Conservation (phyloP, 164 flowering plant species). For the Macadamia integrifolia region DNA sequence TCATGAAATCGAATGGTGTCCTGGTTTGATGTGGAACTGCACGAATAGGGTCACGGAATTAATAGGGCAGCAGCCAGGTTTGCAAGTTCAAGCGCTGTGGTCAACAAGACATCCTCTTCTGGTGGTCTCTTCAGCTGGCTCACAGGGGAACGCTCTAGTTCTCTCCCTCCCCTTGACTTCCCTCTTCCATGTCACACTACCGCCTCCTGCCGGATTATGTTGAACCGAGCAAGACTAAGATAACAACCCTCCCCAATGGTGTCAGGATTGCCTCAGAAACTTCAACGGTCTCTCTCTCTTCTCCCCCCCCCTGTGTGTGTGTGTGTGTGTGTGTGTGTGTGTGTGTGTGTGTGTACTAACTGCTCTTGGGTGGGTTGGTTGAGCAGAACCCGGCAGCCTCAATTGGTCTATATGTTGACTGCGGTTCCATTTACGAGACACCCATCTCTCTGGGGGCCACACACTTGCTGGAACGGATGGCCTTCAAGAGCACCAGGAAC, state of each 20-base stretch:
- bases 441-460: conserved; percentile 58
- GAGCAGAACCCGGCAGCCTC: conserved; percentile 74
- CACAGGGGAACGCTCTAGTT: conserved; percentile 44
- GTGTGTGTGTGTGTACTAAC: not conserved
- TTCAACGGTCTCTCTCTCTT: conserved; percentile 42
- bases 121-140: conserved; percentile 79
- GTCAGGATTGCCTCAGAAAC: conserved; percentile 81
- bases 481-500: conserved; percentile 76
- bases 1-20: not conserved
- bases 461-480: conserved; percentile 85
- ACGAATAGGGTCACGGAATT: conserved; percentile 31
- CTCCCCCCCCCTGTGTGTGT: not conserved
- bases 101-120: conserved; percentile 33
- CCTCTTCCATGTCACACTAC: conserved; percentile 54
- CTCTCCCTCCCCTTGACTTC: conserved; percentile 53
- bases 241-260: conserved; percentile 84
- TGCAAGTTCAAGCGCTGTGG: conserved; percentile 52
- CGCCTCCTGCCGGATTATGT: conserved; percentile 77
- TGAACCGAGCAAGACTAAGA: conserved; percentile 68
- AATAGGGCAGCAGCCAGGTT: conserved; percentile 32
- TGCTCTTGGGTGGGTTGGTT: conserved; percentile 9
- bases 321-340: not conserved
- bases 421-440: conserved; percentile 80
- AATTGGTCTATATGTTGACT: conserved; percentile 67
- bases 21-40: not conserved